Evolutionary conservation across 1,139 yeast genomes (phyloP), one percentile per base, ranked within the genome.

Genomic region (Trichomonascaceae sp.): DNA sequence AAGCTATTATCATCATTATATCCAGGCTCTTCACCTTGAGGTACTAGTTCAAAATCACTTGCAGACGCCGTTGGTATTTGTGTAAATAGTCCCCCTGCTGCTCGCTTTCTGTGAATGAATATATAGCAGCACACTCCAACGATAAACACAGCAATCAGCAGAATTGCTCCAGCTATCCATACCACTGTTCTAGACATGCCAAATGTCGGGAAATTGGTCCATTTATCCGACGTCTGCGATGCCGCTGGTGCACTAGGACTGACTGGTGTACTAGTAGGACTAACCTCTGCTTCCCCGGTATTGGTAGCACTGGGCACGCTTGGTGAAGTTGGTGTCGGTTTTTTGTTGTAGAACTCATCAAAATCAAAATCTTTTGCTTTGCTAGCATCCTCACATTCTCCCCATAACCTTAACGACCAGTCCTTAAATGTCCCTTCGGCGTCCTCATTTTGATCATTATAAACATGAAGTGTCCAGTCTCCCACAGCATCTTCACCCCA

Each of bases 401-500:
- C 99, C 76, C 88, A 95, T 10, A 91, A 72, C 53, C 83, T 80
- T 65, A 93, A 69, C 66, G 84, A 85, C 95, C 96, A 93, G 62
- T 80, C 76, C 45, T 76, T 70, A 49, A 93, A 78, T 3, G 65
- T 68, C 5, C 91, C 82, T 15, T 51, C 52, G 1, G 52, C 57
- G 7, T 69, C 68, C 58, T 74, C 72, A 1, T 61, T 69, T 8
- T 69, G 71, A 22, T 69, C 71, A 53, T 82, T 81, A 56, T 73
- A 72, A 1, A 91, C 91, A 61, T 78, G 81, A 24, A 93, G 66
- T 39, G 72, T 81, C 99, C 99, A 95, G 15, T 81, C 82, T 10
- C 99, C 99, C 36, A 71, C 70, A 1, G 95, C 95, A 1, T 69
- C 58, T 67, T 90, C 97, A 39, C 96, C 97, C 98, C 99, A 93